These are phyloP conservation scores for Scortechinia acanthostroma DNA, from an alignment of 2,329 filamentous ascomycete species.

Conservation along the genomic window DNA sequence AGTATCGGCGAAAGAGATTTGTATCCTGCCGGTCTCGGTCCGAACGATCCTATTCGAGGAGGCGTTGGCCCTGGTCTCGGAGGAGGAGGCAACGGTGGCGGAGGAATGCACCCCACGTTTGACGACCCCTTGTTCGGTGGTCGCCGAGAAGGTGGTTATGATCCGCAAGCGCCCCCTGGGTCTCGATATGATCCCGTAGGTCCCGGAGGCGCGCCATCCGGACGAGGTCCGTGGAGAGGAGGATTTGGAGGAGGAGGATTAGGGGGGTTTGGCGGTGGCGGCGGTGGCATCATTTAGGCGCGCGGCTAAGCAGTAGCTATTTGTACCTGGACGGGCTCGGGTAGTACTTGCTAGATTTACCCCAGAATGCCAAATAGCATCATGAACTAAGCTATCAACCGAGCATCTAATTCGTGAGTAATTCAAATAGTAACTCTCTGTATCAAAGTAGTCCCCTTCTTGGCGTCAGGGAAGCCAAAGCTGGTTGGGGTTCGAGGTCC, in stretches of 20 bases:
- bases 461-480: too few relatives aligned
- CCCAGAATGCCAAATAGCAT: too few relatives aligned
- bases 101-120: conserved; percentile 88
- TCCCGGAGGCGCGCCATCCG: conserved; percentile 41
- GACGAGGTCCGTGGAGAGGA: conserved; percentile 35
- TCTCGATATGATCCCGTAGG: conserved; percentile 86
- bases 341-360: too few relatives aligned
- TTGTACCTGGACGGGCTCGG: too few relatives aligned
- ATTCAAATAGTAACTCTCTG: too few relatives aligned
- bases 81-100: conserved; percentile 34
- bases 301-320: background rate
- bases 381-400: too few relatives aligned
- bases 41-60: background rate
- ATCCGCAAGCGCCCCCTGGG: conserved; percentile 75
- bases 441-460: too few relatives aligned
- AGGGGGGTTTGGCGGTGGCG: conserved; percentile 18
- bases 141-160: conserved; percentile 40
- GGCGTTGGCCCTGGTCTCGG: background rate
- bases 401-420: too few relatives aligned
- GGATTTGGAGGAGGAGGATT: conserved; percentile 30
- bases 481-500: too few relatives aligned
- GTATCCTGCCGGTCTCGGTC: background rate
- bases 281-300: conserved; percentile 11
- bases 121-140: conserved; percentile 80
- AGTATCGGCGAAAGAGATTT: background rate